Evolutionary conservation across 768 basidiomycete genomes (phyloP), one percentile per base, ranked within the genome.

Genomic region (Steccherinum ochraceum): DNA sequence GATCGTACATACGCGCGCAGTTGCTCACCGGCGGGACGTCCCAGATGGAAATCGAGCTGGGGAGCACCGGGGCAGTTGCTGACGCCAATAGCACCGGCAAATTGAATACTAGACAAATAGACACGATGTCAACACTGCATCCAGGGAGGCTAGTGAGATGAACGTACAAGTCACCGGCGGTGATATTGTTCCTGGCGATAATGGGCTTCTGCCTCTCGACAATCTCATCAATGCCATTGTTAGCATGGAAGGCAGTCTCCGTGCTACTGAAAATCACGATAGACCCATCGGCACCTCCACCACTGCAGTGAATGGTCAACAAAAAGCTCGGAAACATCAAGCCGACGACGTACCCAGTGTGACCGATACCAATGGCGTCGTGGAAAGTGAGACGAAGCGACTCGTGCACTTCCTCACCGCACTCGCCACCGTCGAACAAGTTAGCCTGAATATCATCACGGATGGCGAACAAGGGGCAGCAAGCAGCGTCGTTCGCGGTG

Each of bases 401-500:
- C 41, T 56, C 61, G 40, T 64, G 63, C 13, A 56, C 64, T 19
- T 63, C 61, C 24, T 67, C 59, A 40, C 60, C 60, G 43, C 67
- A 67, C 50, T 61, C 42, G 20, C 56, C 61, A 42, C 56, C 56
- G 50, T 59, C 48, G 56, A 66, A 67, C 7, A 66, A 49, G 49
- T 58, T 58, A 12, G 46, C 50, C 49, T 68, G 55, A 42, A 69
- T 58, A 24, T 63, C 62, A 39, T 67, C 67, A 18, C 63, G 54
- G 44, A 69, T 56, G 26, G 64, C 54, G 58, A 64, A 67, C 45
- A 62, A 60, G 0, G 56, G 56, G 46, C 68, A 69, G 49, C 68
- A 69, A 10, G 61, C 63, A 12, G 58, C 58, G 51, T 69, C 58
- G 2, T 45, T 50, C 10, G 58, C 64, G 16, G 47, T 56, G 52